Evolutionary conservation across 306 rosid genomes (phyloP).

Genomic region (Glycine latifolia): DNA sequence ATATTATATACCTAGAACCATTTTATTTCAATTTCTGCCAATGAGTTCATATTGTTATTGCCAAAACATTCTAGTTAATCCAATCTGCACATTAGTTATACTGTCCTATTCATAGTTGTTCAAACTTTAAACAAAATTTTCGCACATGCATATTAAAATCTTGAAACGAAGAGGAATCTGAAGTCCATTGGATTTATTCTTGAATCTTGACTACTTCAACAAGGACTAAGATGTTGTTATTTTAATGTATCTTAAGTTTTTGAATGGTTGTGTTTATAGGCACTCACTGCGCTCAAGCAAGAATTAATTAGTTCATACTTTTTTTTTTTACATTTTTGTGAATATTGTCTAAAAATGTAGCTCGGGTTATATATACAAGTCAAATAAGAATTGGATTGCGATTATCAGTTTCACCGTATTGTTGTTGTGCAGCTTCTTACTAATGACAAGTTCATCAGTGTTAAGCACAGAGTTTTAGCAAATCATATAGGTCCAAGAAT

Average conservation of each 20-base stretch:
- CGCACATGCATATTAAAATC: neutral
- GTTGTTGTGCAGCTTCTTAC: conserved; percentile 28
- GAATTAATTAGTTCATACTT: neutral
- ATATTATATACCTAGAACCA: neutral
- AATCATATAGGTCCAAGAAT: conserved; percentile 41
- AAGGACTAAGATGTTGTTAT: neutral
- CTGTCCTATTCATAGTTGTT: neutral
- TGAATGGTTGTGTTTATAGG: neutral
- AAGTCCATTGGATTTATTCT: neutral
- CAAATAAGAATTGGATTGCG: no score
- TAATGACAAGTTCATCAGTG: conserved; percentile 44
- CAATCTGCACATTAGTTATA: neutral
- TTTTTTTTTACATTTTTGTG: no score
- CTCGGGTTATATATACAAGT: no score
- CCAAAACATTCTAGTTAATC: neutral
- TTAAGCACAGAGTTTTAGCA: conserved; percentile 41
- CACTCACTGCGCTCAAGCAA: neutral
- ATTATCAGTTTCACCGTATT: neutral
- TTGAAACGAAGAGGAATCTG: neutral
- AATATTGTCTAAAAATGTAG: no score
- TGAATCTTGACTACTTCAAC: neutral
- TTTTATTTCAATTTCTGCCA: neutral
- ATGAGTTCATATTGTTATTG: neutral
- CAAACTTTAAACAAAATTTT: neutral
- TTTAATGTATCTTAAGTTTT: neutral